These are phyloP conservation scores for Mucor saturninus DNA, from an alignment of 371 early-diverging fungal genomes.

Conservation along the genomic window DNA sequence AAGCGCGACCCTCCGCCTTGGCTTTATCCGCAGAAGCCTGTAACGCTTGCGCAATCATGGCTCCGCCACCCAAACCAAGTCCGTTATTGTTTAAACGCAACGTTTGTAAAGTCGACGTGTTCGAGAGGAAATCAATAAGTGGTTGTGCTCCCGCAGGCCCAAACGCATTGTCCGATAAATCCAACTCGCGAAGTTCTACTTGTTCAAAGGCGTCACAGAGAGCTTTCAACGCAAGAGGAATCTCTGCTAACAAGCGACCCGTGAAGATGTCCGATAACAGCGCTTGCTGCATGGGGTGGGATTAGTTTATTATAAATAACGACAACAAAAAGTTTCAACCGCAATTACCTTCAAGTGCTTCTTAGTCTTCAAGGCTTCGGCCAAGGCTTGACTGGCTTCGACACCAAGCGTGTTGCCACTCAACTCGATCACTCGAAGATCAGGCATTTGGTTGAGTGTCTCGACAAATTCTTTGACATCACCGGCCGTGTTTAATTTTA, in stretches of 20 bases:
- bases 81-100: constrained; percentile 96
- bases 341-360: constrained; percentile 70
- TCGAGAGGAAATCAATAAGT: constrained; percentile 80
- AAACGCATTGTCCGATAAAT: constrained; percentile 97
- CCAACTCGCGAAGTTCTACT: constrained; percentile 75
- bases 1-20: constrained; percentile 62
- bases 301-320: neutral
- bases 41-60: constrained; percentile 86
- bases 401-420: constrained; percentile 95
- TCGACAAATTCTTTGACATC: constrained; percentile 81
- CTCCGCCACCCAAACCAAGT: constrained; percentile 88
- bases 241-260: constrained; percentile 88
- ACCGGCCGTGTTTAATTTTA: constrained; percentile 84
- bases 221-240: constrained; percentile 83
- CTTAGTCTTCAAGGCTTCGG: constrained; percentile 73
- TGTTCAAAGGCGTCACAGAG: constrained; percentile 85
- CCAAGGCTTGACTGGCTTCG: constrained; percentile 87
- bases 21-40: constrained; percentile 74
- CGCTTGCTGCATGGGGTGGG: constrained; percentile 39
- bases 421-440: constrained; percentile 77
- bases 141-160: constrained; percentile 94
- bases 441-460: constrained; percentile 66
- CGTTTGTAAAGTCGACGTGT: constrained; percentile 77
- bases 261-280: constrained; percentile 92
- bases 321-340: neutral